phyloP scores from a whole-genome alignment of 2,329 filamentous ascomycete genomes.

The Fragosphaeria purpurea region DNA sequence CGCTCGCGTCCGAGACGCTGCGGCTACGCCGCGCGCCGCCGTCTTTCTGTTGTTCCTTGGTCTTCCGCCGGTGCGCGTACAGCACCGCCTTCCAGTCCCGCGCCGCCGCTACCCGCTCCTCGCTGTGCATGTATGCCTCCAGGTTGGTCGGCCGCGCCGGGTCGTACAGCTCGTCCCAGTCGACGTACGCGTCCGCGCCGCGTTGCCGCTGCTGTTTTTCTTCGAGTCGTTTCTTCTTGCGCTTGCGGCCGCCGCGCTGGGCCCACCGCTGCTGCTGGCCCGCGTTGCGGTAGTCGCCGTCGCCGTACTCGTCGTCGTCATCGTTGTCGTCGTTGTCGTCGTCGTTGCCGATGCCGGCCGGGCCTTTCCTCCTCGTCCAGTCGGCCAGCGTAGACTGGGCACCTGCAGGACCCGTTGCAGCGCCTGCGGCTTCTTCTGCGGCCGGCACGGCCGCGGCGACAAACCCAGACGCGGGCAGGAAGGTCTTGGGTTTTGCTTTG shows the following conservation, averaged over 20 bases:
- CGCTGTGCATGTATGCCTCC: slow-evolving; percentile 73
- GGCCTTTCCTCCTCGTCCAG: slow-evolving; percentile 55
- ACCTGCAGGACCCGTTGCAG: slow-evolving; percentile 15
- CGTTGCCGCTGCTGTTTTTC: slow-evolving; percentile 52
- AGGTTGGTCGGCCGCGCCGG: slow-evolving; percentile 72
- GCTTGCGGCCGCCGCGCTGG: slow-evolving; percentile 56
- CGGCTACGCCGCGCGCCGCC: too few relatives aligned
- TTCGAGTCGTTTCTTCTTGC: slow-evolving; percentile 45
- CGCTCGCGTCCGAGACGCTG: not conserved
- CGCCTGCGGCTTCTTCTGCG: slow-evolving; percentile 5
- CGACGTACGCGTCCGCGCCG: slow-evolving; percentile 40
- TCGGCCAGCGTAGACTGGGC: slow-evolving; percentile 56
- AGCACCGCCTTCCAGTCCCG: slow-evolving; percentile 77
- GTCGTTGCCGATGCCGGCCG: slow-evolving; percentile 1
- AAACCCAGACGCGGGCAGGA: not conserved
- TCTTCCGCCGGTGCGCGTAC: slow-evolving; percentile 56
- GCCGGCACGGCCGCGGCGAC: not conserved
- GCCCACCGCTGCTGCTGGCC: slow-evolving; percentile 56
- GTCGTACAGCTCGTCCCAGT: slow-evolving; percentile 91
- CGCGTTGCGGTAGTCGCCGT: slow-evolving; percentile 50
- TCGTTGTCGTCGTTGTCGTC: not conserved
- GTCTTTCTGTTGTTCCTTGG: slow-evolving; percentile 29
- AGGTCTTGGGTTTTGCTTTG: slow-evolving; percentile 35
- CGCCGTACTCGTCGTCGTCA: not conserved
- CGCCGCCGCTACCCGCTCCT: slow-evolving; percentile 71